Conservation (phyloP, 305 asterid species). For the Stenogyne calaminthoides region DNA sequence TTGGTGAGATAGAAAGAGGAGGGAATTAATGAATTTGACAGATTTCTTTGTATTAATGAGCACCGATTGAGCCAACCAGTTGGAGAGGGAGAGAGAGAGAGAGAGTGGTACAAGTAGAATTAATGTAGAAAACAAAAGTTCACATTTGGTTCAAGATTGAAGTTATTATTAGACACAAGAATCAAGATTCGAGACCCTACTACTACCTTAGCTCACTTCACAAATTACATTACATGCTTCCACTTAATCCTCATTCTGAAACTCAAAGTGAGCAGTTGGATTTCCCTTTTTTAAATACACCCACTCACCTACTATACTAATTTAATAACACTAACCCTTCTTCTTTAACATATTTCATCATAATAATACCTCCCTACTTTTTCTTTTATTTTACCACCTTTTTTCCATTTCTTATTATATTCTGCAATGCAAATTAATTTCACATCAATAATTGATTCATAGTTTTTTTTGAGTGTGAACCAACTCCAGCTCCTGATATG, state of each 20-base stretch:
- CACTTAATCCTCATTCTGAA: conserved; percentile 40
- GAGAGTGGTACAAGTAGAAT: background rate
- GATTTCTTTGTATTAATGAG: conserved; percentile 38
- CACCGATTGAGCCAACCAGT: conserved; percentile 63
- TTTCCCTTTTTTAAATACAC: conserved; percentile 31
- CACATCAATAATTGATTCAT: background rate
- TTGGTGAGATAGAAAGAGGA: background rate
- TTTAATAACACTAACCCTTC: no score
- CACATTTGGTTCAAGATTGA: no score
- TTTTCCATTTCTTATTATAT: background rate
- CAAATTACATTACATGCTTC: background rate
- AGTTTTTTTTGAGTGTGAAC: conserved; percentile 27
- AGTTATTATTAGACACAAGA: no score
- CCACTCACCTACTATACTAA: background rate
- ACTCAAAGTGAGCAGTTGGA: conserved; percentile 57
- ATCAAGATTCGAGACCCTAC: no score
- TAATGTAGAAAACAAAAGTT: background rate
- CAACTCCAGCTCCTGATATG: conserved; percentile 33
- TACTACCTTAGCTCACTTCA: no score
- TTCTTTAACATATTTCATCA: no score
- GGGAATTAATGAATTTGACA: background rate
- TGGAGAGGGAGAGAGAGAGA: conserved; percentile 28
- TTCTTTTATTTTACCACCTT: background rate
- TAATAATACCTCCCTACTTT: background rate
- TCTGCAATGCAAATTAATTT: background rate